Evolutionary conservation across 139 green algal genomes (phyloP).

Genomic region (Asterochloris sp.): DNA sequence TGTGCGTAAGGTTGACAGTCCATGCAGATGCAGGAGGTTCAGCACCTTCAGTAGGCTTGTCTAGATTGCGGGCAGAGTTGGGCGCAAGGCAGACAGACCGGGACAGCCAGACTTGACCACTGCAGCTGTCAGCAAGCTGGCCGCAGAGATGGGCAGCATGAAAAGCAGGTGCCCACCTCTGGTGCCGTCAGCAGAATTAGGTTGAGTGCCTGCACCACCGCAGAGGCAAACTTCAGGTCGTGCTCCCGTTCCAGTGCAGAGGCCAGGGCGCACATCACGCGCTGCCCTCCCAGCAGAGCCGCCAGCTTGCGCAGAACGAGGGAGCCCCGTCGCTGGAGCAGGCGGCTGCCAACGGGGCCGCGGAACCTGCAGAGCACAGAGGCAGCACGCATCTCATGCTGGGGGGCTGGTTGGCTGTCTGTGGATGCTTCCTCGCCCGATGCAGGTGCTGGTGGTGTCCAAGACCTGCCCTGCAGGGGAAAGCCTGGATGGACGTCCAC

Average conservation of each 20-base stretch:
- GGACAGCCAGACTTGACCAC: not conserved
- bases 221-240: conserved; percentile 78
- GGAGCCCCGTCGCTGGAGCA: conserved; percentile 65
- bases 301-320: conserved; percentile 61
- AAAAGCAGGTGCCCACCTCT: conserved; percentile 49
- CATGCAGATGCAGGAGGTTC: too few relatives aligned
- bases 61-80: too few relatives aligned
- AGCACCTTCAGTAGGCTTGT: not conserved
- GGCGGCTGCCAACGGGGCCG: conserved; percentile 26
- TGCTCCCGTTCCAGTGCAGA: conserved; percentile 62
- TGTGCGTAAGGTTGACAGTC: too few relatives aligned
- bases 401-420: too few relatives aligned
- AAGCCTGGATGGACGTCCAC: too few relatives aligned
- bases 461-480: too few relatives aligned
- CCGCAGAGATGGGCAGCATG: not conserved
- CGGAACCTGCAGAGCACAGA: conserved; percentile 28
- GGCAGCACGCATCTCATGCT: too few relatives aligned
- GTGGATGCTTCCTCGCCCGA: too few relatives aligned
- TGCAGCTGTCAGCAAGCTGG: too few relatives aligned
- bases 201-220: conserved; percentile 85
- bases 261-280: conserved; percentile 62
- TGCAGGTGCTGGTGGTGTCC: too few relatives aligned
- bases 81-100: not conserved
- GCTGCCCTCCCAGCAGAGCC: conserved; percentile 45
- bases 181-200: conserved; percentile 89